phyloP scores from a whole-genome alignment of 202 grass and related monocot genomes.

The Setaria viridis region DNA sequence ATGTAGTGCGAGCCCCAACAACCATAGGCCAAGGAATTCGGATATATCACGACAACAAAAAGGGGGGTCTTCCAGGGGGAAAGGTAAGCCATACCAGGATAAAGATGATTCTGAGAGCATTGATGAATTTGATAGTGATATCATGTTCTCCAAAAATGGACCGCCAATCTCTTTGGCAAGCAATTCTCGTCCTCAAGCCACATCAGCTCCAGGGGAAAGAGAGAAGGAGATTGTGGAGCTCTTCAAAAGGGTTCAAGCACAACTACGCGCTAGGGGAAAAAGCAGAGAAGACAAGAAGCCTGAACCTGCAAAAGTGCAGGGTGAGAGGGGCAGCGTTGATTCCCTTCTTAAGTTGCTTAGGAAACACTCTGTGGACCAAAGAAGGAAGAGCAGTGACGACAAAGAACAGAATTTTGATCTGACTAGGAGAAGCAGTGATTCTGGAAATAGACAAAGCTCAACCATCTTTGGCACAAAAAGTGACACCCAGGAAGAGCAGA shows the following conservation, averaged over 20 bases:
- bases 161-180: conserved; percentile 55
- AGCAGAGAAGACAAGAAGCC: conserved; percentile 72
- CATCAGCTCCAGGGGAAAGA: conserved; percentile 59
- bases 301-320: conserved; percentile 62
- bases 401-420: conserved; percentile 53
- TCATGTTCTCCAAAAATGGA: conserved; percentile 71
- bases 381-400: conserved; percentile 47
- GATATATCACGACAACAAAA: conserved; percentile 58
- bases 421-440: conserved; percentile 45
- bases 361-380: conserved; percentile 70
- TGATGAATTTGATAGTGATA: conserved; percentile 65
- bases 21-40: conserved; percentile 57
- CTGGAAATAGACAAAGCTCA: conserved; percentile 56
- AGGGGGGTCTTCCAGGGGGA: conserved; percentile 45
- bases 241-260: conserved; percentile 78
- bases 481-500: conserved; percentile 44
- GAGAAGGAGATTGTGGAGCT: conserved; percentile 76
- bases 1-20: conserved; percentile 65
- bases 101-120: conserved; percentile 61
- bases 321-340: conserved; percentile 68
- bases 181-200: conserved; percentile 51
- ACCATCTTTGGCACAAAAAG: conserved; percentile 44
- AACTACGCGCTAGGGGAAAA: conserved; percentile 53
- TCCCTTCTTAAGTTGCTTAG: conserved; percentile 73
- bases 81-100: conserved; percentile 67